Evolutionary conservation across 192 early-diverging fungal genomes (phyloP), one percentile per base, ranked within the genome.

Genomic region (Rhizophagus sp.): DNA sequence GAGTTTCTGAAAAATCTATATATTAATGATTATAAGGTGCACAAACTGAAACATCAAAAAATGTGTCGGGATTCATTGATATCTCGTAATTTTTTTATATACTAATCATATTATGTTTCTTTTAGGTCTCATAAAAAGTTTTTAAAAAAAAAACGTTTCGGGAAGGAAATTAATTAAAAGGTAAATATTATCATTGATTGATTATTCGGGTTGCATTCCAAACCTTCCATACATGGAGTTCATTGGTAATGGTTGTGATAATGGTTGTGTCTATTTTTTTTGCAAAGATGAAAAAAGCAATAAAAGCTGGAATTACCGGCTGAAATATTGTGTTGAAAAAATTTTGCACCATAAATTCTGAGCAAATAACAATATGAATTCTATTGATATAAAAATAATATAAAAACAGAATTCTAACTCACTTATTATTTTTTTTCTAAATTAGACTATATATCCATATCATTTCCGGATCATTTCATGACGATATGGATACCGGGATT

Each of bases 221-320:
- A n/a, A n/a, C n/a, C n/a, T n/a, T n/a, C n/a, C n/a, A n/a, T n/a
- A n/a, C n/a, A n/a, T n/a, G n/a, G n/a, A n/a, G n/a, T n/a, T n/a
- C n/a, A n/a, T n/a, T 76, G 19, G 24, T 47, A 75, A 36, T 73
- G 78, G 67, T 75, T 80, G 69, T 4, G 49, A 39, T 0, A n/a
- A 39, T 12, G 33, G n/a, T n/a, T 68, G 4, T 75, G 17, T 11
- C 9, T 25, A 41, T 30, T 30, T 30, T 30, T 30, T 50, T 73
- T 50, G 64, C 64, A 25, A 66, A 27, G 64, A 66, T 66, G 75
- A 86, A 81, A 87, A 84, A 70, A 82, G 85, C 89, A 91, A 89
- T 36, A 83, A 89, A 88, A 88, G 88, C 89, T 92, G 91, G 91
- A 92, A 92, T 92, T 92, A 92, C 91, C 91, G 91, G 87, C 91